These are phyloP conservation scores for Corynascus novoguineensis DNA, from an alignment of 495 filamentous ascomycete species.

Conservation along the genomic window DNA sequence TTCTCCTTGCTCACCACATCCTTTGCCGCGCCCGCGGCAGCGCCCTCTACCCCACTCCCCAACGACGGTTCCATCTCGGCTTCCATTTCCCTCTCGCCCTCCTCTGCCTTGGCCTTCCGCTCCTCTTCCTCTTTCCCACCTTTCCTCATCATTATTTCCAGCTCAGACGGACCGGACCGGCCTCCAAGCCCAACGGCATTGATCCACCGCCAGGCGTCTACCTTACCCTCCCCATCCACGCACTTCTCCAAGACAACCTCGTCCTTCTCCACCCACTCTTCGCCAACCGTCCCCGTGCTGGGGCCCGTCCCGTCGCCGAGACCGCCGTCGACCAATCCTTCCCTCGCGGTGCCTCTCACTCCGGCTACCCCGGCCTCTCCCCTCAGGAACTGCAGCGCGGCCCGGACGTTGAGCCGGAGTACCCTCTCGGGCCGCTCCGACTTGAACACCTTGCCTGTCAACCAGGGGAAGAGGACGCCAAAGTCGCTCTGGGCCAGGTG, in stretches of 20 bases:
- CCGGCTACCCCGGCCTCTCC: constrained; percentile 40
- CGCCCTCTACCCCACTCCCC: constrained; percentile 3
- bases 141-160: no score
- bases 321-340: constrained; percentile 44
- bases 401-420: constrained; percentile 58
- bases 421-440: constrained; percentile 57
- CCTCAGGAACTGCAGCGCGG: constrained; percentile 56
- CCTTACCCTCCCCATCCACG: neutral
- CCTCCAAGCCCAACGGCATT: constrained; percentile 41
- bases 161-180: constrained; percentile 18
- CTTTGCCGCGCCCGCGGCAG: neutral
- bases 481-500: constrained; percentile 75
- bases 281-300: neutral
- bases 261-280: constrained; percentile 29
- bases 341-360: constrained; percentile 47
- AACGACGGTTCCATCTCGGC: constrained; percentile 38
- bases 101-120: constrained; percentile 21
- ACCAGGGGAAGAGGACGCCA: constrained; percentile 66
- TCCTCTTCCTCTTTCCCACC: neutral
- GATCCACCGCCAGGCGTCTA: constrained; percentile 38
- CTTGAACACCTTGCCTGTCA: constrained; percentile 53
- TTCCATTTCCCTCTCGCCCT: constrained; percentile 37
- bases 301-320: neutral
- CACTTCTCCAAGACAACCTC: constrained; percentile 33
- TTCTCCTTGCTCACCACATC: neutral